Conservation (phyloP, 2,329 filamentous ascomycete genomes). For the Catunica adiposa region DNA sequence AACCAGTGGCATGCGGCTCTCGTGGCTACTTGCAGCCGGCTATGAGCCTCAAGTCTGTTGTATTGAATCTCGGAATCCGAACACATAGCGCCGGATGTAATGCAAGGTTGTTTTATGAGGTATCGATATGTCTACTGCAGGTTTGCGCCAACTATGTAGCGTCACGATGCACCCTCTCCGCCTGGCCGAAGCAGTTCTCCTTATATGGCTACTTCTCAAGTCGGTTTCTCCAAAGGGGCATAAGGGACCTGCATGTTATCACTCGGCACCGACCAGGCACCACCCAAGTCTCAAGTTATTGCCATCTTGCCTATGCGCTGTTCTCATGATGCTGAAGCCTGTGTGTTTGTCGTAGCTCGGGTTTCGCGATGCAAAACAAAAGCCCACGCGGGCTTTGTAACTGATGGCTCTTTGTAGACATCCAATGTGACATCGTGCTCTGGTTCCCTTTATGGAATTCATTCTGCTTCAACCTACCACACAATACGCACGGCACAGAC, state of each 20-base stretch:
- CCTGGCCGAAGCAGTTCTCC: not conserved
- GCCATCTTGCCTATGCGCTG: too few relatives aligned
- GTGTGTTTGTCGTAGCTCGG: not conserved
- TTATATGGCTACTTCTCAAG: not conserved
- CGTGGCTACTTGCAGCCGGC: not conserved
- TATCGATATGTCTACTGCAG: too few relatives aligned
- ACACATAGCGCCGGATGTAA: not conserved
- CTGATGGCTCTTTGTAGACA: not conserved
- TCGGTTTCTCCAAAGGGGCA: not conserved
- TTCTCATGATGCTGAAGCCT: too few relatives aligned
- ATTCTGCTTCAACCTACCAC: not conserved
- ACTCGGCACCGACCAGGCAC: too few relatives aligned
- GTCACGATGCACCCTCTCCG: not conserved
- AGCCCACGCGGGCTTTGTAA: not conserved
- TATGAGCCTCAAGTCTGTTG: not conserved
- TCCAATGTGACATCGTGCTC: not conserved
- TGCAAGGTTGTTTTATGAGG: not conserved
- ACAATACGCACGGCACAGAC: constrained; percentile 7
- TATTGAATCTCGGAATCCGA: not conserved
- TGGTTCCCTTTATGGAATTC: not conserved
- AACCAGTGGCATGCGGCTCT: not conserved
- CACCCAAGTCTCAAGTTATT: too few relatives aligned
- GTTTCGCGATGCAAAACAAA: not conserved
- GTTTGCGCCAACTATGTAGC: too few relatives aligned
- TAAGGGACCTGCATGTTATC: too few relatives aligned